These are phyloP conservation scores for Lotus japonicus DNA, from an alignment of 306 rosid genomes.

Conservation along the genomic window DNA sequence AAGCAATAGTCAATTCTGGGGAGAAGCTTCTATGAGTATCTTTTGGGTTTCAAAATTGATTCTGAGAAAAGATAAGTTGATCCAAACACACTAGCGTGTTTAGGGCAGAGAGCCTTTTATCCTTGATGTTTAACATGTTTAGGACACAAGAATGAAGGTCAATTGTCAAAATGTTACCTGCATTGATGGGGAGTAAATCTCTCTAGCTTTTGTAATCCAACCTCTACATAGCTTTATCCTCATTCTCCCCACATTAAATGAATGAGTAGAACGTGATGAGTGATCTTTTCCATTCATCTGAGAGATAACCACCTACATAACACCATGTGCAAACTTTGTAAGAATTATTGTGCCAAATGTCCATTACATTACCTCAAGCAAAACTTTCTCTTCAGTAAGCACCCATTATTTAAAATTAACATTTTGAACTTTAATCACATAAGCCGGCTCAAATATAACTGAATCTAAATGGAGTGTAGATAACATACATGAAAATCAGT, in stretches of 20 bases:
- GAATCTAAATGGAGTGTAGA: constrained; percentile 6
- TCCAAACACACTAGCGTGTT: too few species aligned
- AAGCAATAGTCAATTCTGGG: too few species aligned
- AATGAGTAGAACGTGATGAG: constrained; percentile 81
- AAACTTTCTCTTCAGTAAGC: not conserved
- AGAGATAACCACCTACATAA: constrained; percentile 67
- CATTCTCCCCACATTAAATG: constrained; percentile 84
- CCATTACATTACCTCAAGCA: not conserved
- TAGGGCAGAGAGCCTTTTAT: not conserved
- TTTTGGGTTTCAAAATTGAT: too few species aligned
- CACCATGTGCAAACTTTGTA: constrained; percentile 6
- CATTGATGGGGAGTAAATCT: constrained; percentile 82
- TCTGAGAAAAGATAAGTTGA: too few species aligned
- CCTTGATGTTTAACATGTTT: not conserved
- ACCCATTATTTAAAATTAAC: not conserved
- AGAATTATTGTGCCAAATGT: constrained; percentile 5
- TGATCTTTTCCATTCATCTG: constrained; percentile 86
- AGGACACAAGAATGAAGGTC: not conserved
- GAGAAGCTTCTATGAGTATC: too few species aligned
- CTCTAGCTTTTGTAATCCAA: constrained; percentile 97
- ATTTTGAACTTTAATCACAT: too few species aligned
- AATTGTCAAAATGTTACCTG: constrained; percentile 48
- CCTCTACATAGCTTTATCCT: constrained; percentile 93
- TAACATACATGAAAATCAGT: constrained; percentile 72
- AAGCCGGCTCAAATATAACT: not conserved